These are phyloP conservation scores for Mrakia frigida DNA, from an alignment of 768 basidiomycete species.

Conservation along the genomic window DNA sequence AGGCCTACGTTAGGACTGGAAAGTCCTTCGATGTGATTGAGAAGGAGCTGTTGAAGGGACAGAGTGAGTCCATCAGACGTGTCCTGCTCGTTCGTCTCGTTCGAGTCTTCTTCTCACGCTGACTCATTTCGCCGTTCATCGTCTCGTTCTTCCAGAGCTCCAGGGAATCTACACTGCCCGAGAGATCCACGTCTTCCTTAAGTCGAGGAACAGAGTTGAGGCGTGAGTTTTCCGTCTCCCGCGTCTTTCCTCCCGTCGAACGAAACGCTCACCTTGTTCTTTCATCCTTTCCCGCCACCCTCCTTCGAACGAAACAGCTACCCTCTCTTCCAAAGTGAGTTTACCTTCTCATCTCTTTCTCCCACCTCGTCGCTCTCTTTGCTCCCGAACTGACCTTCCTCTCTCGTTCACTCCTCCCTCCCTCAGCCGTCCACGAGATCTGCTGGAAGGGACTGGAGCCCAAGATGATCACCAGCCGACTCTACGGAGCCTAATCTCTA, in stretches of 20 bases:
- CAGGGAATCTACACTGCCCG: conserved; percentile 32
- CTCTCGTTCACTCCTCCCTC: conserved; percentile 14
- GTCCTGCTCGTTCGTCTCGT: neutral
- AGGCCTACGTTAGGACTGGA: conserved; percentile 26
- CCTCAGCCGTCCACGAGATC: conserved; percentile 43
- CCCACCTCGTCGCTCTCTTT: neutral
- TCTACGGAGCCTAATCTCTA: conserved; percentile 6
- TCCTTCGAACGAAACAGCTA: no score
- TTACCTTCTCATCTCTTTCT: no score
- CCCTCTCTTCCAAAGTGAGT: no score
- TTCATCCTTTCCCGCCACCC: no score
- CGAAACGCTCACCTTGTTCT: no score
- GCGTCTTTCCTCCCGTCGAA: no score
- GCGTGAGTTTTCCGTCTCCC: no score
- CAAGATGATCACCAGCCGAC: conserved; percentile 39
- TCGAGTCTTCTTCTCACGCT: neutral
- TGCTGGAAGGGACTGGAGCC: conserved; percentile 41
- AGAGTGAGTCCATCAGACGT: conserved; percentile 37
- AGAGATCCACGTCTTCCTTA: conserved; percentile 31
- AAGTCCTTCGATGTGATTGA: conserved; percentile 20
- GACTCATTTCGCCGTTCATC: neutral
- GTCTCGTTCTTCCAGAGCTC: conserved; percentile 16
- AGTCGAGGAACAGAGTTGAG: conserved; percentile 15
- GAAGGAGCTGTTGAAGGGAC: conserved; percentile 36
- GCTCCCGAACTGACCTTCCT: neutral